Evolutionary conservation across 768 basidiomycete genomes (phyloP).

Genomic region (Russula sp.): DNA sequence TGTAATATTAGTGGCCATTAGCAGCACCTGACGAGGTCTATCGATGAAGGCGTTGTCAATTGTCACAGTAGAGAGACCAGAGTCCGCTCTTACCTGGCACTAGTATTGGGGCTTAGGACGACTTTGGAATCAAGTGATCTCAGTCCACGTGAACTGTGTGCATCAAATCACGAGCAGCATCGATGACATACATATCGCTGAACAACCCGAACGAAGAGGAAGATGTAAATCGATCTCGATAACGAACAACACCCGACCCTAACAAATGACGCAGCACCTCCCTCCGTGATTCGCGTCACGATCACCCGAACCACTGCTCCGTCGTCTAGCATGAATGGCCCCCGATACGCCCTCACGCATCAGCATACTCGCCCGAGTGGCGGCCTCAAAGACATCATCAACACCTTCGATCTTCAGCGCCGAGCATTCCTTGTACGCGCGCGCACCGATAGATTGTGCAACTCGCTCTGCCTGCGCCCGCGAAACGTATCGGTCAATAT

Average conservation of each 20-base stretch:
- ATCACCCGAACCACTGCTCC: constrained; percentile 26
- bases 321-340: constrained; percentile 35
- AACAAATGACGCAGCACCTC: constrained; percentile 24
- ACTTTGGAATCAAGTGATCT: background rate
- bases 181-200: constrained; percentile 7
- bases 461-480: constrained; percentile 77
- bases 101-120: too few relatives aligned
- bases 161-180: background rate
- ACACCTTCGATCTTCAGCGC: constrained; percentile 87
- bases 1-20: constrained; percentile 43
- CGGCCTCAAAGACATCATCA: constrained; percentile 96
- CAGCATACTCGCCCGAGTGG: constrained; percentile 93
- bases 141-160: background rate
- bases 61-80: background rate
- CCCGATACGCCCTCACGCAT: constrained; percentile 78
- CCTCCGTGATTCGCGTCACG: constrained; percentile 8
- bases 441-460: constrained; percentile 79
- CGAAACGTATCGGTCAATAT: constrained; percentile 57
- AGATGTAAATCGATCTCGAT: constrained; percentile 14
- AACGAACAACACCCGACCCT: constrained; percentile 1
- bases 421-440: constrained; percentile 92
- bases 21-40: background rate
- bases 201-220: background rate
- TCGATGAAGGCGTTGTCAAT: background rate
- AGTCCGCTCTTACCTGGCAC: too few relatives aligned